These are phyloP conservation scores for Cicer pinnatifidum DNA, from an alignment of 306 rosid species.

Conservation along the genomic window DNA sequence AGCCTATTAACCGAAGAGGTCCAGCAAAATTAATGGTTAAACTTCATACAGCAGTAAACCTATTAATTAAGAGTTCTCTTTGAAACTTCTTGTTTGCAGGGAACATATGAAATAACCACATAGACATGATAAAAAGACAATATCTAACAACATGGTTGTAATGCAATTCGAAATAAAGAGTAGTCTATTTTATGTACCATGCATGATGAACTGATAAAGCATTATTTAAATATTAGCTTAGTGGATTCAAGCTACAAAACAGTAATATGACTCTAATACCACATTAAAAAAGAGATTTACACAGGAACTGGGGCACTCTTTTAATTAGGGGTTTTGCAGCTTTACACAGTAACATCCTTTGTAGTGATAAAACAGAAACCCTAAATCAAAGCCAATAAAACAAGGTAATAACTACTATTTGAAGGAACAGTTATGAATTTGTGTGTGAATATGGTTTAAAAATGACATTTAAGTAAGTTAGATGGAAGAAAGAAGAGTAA, in stretches of 20 bases:
- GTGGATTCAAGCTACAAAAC: background rate
- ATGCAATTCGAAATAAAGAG: constrained; percentile 25
- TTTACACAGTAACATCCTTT: background rate
- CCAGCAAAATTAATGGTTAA: constrained; percentile 5
- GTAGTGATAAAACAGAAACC: background rate
- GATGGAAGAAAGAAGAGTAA: background rate
- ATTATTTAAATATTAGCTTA: background rate
- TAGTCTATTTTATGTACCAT: background rate
- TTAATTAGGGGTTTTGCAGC: no score
- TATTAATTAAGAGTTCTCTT: constrained; percentile 18
- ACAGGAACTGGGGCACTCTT: no score
- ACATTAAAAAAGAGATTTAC: background rate
- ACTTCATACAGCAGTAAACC: background rate
- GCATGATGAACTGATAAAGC: constrained; percentile 3
- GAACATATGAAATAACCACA: constrained; percentile 25
- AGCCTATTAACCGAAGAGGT: constrained; percentile 13
- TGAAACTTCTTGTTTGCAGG: constrained; percentile 20
- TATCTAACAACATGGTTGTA: background rate
- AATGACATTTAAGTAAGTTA: no score
- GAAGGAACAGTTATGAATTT: constrained; percentile 12
- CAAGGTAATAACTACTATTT: background rate
- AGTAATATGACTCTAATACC: background rate
- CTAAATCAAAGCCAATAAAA: background rate
- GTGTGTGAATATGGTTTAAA: background rate
- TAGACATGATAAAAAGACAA: constrained; percentile 7